Conservation (phyloP, 768 basidiomycete genomes). For the Melanogaster broomeanus region DNA sequence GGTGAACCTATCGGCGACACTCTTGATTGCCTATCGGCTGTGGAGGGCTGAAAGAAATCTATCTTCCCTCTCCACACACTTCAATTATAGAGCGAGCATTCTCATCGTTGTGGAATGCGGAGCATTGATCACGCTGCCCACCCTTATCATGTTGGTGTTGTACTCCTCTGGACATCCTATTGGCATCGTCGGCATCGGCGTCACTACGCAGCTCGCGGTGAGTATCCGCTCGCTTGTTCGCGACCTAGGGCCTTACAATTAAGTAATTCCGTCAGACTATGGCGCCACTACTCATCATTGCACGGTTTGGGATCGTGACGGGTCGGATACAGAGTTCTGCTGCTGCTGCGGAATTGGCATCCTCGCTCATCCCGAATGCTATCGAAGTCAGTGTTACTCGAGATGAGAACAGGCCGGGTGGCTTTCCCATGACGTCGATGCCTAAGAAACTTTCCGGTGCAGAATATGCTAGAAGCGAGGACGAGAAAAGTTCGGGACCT, state of each 20-base stretch:
- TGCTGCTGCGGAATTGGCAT: neutral
- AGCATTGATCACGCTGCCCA: slow-evolving; percentile 8
- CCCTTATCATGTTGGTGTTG: slow-evolving; percentile 9
- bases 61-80: slow-evolving; percentile 1
- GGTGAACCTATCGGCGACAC: slow-evolving; percentile 16
- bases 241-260: neutral
- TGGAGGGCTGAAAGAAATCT: slow-evolving; percentile 9
- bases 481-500: no score
- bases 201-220: slow-evolving; percentile 16
- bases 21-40: slow-evolving; percentile 17
- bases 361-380: neutral
- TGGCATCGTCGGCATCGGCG: slow-evolving; percentile 7
- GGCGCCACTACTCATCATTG: slow-evolving; percentile 19
- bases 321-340: neutral
- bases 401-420: neutral
- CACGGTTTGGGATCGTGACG: slow-evolving; percentile 15
- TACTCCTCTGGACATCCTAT: neutral
- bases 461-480: no score
- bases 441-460: no score
- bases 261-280: slow-evolving; percentile 10
- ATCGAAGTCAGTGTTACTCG: slow-evolving; percentile 3
- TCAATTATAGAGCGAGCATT: slow-evolving; percentile 10
- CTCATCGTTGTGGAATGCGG: slow-evolving; percentile 23
- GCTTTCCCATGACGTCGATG: neutral
- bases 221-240: neutral